Evolutionary conservation across 345 rosid genomes (phyloP).

Genomic region (Salix caprea): DNA sequence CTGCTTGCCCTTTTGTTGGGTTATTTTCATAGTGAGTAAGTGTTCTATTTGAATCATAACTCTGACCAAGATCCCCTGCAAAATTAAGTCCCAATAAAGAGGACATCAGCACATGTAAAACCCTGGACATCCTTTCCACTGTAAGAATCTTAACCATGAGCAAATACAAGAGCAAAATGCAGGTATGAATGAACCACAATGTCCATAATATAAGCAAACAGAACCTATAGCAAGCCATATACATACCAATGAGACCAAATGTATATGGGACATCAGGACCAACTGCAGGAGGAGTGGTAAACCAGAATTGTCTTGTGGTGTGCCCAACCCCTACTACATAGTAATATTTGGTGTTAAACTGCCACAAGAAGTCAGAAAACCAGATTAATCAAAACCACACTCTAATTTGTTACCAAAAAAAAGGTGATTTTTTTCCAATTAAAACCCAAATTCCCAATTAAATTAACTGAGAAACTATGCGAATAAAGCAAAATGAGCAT

Average conservation of each 20-base stretch:
- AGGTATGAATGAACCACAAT: background rate
- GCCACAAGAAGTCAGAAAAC: background rate
- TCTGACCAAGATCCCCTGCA: conserved; percentile 96
- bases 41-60: conserved; percentile 73
- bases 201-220: background rate
- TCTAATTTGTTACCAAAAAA: background rate
- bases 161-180: background rate
- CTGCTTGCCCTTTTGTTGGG: conserved; percentile 57
- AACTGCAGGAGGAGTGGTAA: conserved; percentile 49
- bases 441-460: background rate
- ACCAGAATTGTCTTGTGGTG: conserved; percentile 40
- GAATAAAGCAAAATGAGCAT: background rate
- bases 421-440: background rate
- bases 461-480: background rate
- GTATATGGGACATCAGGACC: conserved; percentile 71
- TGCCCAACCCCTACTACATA: conserved; percentile 49
- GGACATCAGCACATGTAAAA: background rate
- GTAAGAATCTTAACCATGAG: background rate
- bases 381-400: background rate
- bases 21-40: conserved; percentile 73
- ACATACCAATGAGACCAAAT: conserved; percentile 61
- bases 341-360: conserved; percentile 49
- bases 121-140: background rate
- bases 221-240: background rate
- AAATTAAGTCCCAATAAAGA: background rate